These are phyloP conservation scores for Perkinsus olseni DNA, from an alignment of 169 alveolate species.

Conservation along the genomic window DNA sequence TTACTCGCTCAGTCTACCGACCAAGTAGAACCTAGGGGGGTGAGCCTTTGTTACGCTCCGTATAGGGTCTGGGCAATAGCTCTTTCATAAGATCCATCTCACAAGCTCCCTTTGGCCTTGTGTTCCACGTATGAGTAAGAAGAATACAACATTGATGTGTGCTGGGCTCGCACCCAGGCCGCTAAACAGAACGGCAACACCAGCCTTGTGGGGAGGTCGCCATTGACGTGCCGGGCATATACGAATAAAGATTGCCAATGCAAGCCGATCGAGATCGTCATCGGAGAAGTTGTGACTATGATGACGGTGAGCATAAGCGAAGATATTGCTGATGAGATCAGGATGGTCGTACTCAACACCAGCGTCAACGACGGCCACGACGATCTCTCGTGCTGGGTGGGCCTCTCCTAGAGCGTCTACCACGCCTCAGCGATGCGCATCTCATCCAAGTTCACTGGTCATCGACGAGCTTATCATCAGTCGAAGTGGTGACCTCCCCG, in stretches of 20 bases:
- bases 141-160: too few relatives aligned
- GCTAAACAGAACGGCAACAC: slow-evolving; percentile 1
- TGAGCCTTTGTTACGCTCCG: too few relatives aligned
- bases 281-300: too few relatives aligned
- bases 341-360: slow-evolving; percentile 39
- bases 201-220: slow-evolving; percentile 35
- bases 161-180: neutral
- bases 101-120: too few relatives aligned
- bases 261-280: slow-evolving; percentile 30
- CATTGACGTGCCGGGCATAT: slow-evolving; percentile 33
- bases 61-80: too few relatives aligned
- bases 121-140: too few relatives aligned
- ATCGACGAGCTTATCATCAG: neutral
- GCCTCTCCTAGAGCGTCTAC: neutral
- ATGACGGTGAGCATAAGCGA: too few relatives aligned
- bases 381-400: slow-evolving; percentile 12
- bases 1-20: too few relatives aligned
- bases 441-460: neutral
- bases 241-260: slow-evolving; percentile 15
- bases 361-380: slow-evolving; percentile 38
- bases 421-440: neutral
- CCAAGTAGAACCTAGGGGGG: too few relatives aligned
- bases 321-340: slow-evolving; percentile 27
- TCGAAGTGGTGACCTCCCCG: neutral
- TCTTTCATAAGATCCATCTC: too few relatives aligned